Evolutionary conservation across 1,139 yeast species (phyloP).

Genomic region (Entelexis paramagnoliae): DNA sequence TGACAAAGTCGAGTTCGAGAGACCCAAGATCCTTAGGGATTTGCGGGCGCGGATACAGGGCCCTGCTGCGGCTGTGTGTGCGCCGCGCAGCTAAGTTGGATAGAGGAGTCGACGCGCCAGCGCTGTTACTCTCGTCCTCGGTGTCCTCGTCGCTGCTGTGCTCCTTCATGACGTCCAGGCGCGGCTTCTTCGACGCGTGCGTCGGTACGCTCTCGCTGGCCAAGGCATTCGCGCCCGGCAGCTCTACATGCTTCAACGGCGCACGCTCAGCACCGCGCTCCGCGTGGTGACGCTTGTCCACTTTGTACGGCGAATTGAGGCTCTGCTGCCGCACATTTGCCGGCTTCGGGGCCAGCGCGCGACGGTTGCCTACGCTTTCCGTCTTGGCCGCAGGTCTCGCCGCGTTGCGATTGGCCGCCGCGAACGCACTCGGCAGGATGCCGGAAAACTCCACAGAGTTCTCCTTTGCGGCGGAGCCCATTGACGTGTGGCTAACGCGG

Average conservation of each 20-base stretch:
- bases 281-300: not conserved
- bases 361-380: not conserved
- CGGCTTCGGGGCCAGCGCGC: slow-evolving; percentile 16
- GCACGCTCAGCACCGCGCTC: not conserved
- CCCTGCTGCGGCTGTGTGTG: slow-evolving; percentile 1
- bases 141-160: not conserved
- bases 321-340: slow-evolving; percentile 6
- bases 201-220: not conserved
- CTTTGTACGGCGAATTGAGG: not conserved
- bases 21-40: slow-evolving; percentile 1
- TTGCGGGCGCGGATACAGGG: slow-evolving; percentile 6
- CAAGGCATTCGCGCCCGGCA: too few species aligned
- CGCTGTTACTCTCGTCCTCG: not conserved
- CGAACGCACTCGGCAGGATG: not conserved
- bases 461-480: slow-evolving; percentile 14
- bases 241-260: not conserved
- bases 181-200: not conserved
- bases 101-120: not conserved
- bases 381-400: not conserved
- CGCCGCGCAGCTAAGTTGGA: slow-evolving; percentile 4
- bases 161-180: not conserved
- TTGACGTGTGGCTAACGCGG: not conserved
- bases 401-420: not conserved
- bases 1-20: slow-evolving; percentile 9
- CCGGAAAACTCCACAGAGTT: slow-evolving; percentile 10